A percentile compares a stretch with the other conserved stretches of the same genome.
These are phyloP conservation scores for Clarireedia sp. DNA, from an alignment of 2,329 filamentous ascomycete genomes.

Conservation along the genomic window DNA sequence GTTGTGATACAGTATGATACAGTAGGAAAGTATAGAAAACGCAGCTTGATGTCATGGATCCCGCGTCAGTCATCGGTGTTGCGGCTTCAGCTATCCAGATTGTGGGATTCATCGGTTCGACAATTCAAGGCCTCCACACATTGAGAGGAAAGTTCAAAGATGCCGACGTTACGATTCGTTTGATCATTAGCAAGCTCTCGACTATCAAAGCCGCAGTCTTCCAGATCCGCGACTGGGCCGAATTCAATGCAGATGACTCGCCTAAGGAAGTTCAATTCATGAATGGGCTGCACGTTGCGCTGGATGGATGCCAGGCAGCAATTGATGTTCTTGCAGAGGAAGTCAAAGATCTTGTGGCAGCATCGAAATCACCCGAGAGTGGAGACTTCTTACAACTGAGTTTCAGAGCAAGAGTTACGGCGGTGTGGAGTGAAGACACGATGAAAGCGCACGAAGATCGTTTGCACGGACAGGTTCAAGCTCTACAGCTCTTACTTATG, in stretches of 20 bases:
- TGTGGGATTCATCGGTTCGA: constrained; percentile 4
- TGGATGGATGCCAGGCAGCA: constrained; percentile 31
- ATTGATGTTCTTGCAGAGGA: constrained; percentile 32
- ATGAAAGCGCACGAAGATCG: constrained; percentile 12
- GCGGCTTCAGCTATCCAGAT: constrained; percentile 4
- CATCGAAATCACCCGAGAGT: background rate
- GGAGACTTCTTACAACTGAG: background rate
- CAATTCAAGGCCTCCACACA: constrained; percentile 9
- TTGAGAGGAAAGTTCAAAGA: constrained; percentile 11
- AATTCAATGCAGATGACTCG: constrained; percentile 11
- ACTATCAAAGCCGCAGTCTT: constrained; percentile 11
- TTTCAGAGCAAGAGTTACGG: background rate
- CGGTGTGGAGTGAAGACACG: constrained; percentile 8
- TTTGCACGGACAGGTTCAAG: constrained; percentile 10
- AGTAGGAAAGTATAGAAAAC: too few species aligned
- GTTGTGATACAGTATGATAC: too few species aligned
- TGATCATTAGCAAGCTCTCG: constrained; percentile 8
- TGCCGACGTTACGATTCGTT: constrained; percentile 8
- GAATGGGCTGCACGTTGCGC: constrained; percentile 28
- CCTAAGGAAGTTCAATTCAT: constrained; percentile 25
- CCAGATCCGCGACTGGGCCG: constrained; percentile 12
- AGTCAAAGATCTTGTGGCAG: constrained; percentile 16
- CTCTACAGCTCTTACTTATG: constrained; percentile 11
- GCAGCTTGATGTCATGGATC: constrained; percentile 1
- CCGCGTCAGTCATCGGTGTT: constrained; percentile 1